These are phyloP conservation scores for Colletotrichum costaricense DNA, from an alignment of 2,329 filamentous ascomycete genomes.

Conservation along the genomic window DNA sequence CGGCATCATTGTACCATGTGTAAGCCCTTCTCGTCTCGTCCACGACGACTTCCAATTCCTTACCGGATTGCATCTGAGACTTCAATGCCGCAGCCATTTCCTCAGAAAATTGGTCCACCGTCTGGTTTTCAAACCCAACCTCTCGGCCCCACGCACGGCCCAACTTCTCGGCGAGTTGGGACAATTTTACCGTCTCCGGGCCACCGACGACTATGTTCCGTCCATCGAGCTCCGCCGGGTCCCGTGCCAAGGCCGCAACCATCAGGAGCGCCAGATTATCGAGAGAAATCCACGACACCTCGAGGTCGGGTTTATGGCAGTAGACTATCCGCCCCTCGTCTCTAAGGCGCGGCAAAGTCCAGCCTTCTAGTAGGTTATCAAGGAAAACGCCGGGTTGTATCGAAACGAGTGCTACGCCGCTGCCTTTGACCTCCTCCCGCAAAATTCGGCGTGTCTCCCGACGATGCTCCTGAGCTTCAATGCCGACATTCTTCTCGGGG, in stretches of 20 bases:
- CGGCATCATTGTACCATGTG: conserved; percentile 52
- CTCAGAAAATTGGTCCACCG: neutral
- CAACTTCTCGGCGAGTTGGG: neutral
- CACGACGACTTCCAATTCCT: conserved; percentile 48
- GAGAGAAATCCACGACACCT: neutral
- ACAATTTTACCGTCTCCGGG: neutral
- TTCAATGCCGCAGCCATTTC: neutral
- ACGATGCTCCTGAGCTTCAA: conserved; percentile 44
- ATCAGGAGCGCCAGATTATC: neutral
- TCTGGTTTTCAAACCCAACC: neutral
- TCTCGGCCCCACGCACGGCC: neutral
- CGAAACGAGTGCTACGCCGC: conserved; percentile 45
- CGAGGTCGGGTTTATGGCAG: neutral
- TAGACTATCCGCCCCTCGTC: neutral
- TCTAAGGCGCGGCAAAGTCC: conserved; percentile 44
- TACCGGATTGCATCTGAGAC: conserved; percentile 39
- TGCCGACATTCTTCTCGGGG: conserved; percentile 38
- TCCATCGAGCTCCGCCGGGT: neutral
- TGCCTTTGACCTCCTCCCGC: conserved; percentile 34
- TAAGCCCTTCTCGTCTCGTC: conserved; percentile 54
- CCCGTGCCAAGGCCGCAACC: neutral
- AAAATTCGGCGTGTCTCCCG: conserved; percentile 45
- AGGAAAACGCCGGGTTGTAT: conserved; percentile 52
- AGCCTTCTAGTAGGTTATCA: conserved; percentile 52
- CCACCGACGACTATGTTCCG: neutral